Percentiles rank a stretch among this genome's conserved stretches.
These are phyloP conservation scores for Candida piceae DNA, from an alignment of 805 yeast species.

Conservation along the genomic window DNA sequence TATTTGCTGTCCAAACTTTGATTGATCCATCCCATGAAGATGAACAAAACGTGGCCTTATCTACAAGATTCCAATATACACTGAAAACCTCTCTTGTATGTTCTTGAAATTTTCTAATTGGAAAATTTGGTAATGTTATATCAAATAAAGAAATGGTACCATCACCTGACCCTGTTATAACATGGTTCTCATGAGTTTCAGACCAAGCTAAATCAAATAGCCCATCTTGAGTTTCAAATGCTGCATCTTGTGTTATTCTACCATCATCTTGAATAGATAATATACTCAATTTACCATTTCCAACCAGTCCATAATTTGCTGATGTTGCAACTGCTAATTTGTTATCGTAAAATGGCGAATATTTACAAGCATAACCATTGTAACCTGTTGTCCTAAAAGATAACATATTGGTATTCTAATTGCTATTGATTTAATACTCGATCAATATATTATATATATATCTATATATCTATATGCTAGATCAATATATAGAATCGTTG, in stretches of 20 bases:
- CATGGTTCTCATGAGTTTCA: slow-evolving; percentile 83
- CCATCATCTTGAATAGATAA: slow-evolving; percentile 69
- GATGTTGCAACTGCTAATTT: slow-evolving; percentile 86
- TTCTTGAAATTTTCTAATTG: slow-evolving; percentile 70
- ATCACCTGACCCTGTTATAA: slow-evolving; percentile 81
- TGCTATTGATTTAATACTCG: background rate
- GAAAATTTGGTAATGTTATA: slow-evolving; percentile 57
- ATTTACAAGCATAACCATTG: slow-evolving; percentile 82
- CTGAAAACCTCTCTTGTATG: slow-evolving; percentile 47
- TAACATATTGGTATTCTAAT: slow-evolving; percentile 43
- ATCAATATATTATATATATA: no score
- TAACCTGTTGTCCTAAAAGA: slow-evolving; percentile 71
- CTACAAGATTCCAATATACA: slow-evolving; percentile 34
- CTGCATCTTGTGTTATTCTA: slow-evolving; percentile 42
- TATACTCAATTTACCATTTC: slow-evolving; percentile 79
- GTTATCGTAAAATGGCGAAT: slow-evolving; percentile 89
- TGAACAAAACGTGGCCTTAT: slow-evolving; percentile 58
- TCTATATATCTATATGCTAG: no score
- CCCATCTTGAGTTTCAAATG: slow-evolving; percentile 92
- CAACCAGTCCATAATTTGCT: slow-evolving; percentile 90
- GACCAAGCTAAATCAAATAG: slow-evolving; percentile 87
- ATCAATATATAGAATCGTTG: no score
- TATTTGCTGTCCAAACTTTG: slow-evolving; percentile 68
- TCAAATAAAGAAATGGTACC: slow-evolving; percentile 85
- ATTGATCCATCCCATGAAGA: slow-evolving; percentile 92